Percentiles rank a stretch among this genome's conserved stretches.
Evolutionary conservation across 208 protist species (phyloP).

Genomic region (Leishmania tarentolae): DNA sequence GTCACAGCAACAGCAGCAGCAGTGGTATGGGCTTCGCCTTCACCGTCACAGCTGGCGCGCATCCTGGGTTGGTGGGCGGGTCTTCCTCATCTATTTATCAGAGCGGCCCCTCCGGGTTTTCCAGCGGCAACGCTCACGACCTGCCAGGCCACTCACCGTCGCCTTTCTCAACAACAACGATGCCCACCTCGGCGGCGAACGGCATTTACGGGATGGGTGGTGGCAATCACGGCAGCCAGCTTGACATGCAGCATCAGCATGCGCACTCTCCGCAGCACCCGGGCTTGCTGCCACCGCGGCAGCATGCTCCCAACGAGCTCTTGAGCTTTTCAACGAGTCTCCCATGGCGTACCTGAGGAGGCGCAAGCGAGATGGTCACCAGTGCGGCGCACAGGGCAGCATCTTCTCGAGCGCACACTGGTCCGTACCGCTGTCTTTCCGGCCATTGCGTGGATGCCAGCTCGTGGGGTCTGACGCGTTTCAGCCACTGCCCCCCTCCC

Average conservation of each 20-base stretch:
- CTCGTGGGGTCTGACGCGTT: background rate
- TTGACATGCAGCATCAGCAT: conserved; percentile 5
- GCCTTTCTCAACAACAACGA: conserved; percentile 30
- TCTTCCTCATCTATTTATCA: conserved; percentile 21
- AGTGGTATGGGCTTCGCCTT: conserved; percentile 28
- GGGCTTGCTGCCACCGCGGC: conserved; percentile 21
- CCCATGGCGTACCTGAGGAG: conserved; percentile 25
- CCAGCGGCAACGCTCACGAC: conserved; percentile 18
- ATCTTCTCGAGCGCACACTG: background rate
- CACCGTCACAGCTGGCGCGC: conserved; percentile 31
- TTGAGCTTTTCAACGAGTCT: conserved; percentile 30
- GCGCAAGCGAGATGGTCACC: background rate
- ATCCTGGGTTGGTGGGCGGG: conserved; percentile 12
- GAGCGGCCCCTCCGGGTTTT: conserved; percentile 11
- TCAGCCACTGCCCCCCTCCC: background rate
- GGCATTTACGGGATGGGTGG: conserved; percentile 23
- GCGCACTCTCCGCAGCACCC: conserved; percentile 9
- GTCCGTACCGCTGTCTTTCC: background rate
- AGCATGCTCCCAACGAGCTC: conserved; percentile 25
- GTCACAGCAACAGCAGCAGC: conserved; percentile 9
- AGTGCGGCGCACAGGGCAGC: background rate
- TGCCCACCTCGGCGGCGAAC: conserved; percentile 5
- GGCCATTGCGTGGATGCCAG: background rate
- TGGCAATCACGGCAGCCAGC: background rate
- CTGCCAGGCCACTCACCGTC: conserved; percentile 22